Evolutionary conservation across 2,329 filamentous ascomycete genomes (phyloP), one percentile per base, ranked within the genome.

Genomic region (Aspergillus oerlinghausenensis): DNA sequence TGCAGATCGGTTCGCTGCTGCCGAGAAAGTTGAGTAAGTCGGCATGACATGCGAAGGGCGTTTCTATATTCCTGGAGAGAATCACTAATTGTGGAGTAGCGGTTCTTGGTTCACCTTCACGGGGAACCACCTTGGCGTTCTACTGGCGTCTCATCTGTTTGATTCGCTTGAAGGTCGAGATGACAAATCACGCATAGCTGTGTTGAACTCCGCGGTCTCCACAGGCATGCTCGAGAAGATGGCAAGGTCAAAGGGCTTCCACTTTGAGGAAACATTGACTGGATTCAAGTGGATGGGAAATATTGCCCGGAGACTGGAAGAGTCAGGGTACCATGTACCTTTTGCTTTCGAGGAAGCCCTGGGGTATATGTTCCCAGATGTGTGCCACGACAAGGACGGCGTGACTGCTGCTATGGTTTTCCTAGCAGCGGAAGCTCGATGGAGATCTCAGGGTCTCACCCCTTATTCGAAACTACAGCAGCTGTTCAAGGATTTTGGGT

Each of bases 261-360:
- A 80, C 51, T 85, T 83, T 65, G 75, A 78, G 56, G 84, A 87
- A 64, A 86, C 85, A 0, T 71, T 88, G 29, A 88, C 85, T 0
- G 85, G 85, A 1, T 88, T 88, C 74, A 88, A 88, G 68, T 88
- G 85, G 85, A 80, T 88, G 60, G 85, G 84, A 2, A 87, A 86
- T 60, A 76, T 81, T 49, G 82, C 83, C 1, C 77, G 79, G 19
- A 73, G 79, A n/a, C 75, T 86, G 1, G 73, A 79, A 55, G 63
- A 67, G 2, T 65, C 73, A 54, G 82, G 80, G 25, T 82, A 81
- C 61, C 73, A 78, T 23, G 78, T 82, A 0, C 73, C 78, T 0
- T 87, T 81, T 64, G 84, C 84, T 1, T 88, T 84, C 61, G 85
- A 88, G 69, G 85, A 88, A 70, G 85, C 85, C 7, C 79, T 88